Evolutionary conservation across 257 asterid genomes (phyloP).

Genomic region (Capsicum baccatum): DNA sequence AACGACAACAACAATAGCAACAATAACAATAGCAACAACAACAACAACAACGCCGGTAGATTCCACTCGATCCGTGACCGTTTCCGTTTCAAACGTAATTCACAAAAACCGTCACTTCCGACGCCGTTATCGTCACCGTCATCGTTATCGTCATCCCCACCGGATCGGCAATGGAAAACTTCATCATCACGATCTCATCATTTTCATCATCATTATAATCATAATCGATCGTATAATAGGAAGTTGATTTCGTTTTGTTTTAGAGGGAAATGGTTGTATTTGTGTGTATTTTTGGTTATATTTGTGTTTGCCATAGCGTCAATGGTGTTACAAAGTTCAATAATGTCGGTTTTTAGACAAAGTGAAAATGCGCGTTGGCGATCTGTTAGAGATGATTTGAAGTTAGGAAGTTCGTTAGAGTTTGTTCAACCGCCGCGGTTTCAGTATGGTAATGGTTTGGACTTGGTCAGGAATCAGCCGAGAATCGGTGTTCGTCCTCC

Average conservation of each 20-base stretch:
- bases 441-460: slow-evolving; percentile 57
- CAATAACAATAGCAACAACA: slow-evolving; percentile 26
- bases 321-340: slow-evolving; percentile 88
- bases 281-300: slow-evolving; percentile 62
- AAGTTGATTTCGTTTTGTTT: slow-evolving; percentile 47
- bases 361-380: slow-evolving; percentile 68
- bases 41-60: slow-evolving; percentile 45
- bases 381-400: slow-evolving; percentile 71
- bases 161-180: slow-evolving; percentile 34
- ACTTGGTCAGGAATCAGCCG: slow-evolving; percentile 68
- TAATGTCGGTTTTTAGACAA: slow-evolving; percentile 64
- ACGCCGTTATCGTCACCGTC: background rate
- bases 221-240: slow-evolving; percentile 47
- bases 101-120: slow-evolving; percentile 36
- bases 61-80: slow-evolving; percentile 74
- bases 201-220: slow-evolving; percentile 40
- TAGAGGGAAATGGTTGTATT: slow-evolving; percentile 64
- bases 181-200: slow-evolving; percentile 73
- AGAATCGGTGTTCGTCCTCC: slow-evolving; percentile 68
- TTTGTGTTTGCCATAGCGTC: slow-evolving; percentile 75
- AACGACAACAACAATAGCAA: slow-evolving; percentile 9
- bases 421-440: slow-evolving; percentile 57
- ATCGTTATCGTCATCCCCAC: slow-evolving; percentile 44
- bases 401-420: slow-evolving; percentile 78
- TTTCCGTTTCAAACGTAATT: slow-evolving; percentile 43